phyloP scores from a whole-genome alignment of 2,329 filamentous ascomycete species.

The Diaporthe longicolla region DNA sequence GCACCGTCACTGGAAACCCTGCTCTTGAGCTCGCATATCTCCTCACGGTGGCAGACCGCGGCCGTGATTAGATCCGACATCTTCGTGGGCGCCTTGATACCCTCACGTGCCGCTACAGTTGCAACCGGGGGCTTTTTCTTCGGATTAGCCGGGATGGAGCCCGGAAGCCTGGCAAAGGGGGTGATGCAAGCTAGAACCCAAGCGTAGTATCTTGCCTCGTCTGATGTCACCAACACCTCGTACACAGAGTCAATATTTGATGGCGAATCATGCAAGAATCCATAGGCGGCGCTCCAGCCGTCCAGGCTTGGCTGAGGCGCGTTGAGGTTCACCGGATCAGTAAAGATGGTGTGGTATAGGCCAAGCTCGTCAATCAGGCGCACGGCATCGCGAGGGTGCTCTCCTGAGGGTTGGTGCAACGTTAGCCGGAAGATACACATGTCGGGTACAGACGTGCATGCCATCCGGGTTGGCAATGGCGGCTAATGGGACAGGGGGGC shows the following conservation, averaged over 20 bases:
- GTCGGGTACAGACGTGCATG: neutral
- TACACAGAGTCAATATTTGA: conserved; percentile 57
- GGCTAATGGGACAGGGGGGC: neutral
- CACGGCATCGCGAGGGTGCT: conserved; percentile 73
- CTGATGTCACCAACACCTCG: conserved; percentile 70
- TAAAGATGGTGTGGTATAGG: conserved; percentile 82
- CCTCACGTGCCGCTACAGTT: conserved; percentile 78
- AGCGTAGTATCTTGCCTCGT: conserved; percentile 77
- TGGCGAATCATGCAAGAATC: conserved; percentile 64
- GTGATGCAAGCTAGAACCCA: conserved; percentile 84
- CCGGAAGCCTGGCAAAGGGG: conserved; percentile 74
- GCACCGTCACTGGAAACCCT: conserved; percentile 62
- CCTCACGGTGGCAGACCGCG: conserved; percentile 71
- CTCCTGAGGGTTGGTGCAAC: conserved; percentile 56
- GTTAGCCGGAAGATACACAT: conserved; percentile 18
- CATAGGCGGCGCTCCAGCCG: conserved; percentile 75
- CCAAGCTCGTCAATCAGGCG: conserved; percentile 75
- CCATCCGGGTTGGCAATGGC: neutral
- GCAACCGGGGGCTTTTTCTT: conserved; percentile 66
- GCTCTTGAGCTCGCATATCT: conserved; percentile 75
- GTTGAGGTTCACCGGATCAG: conserved; percentile 71
- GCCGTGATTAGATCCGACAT: conserved; percentile 76
- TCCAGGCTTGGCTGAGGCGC: conserved; percentile 68
- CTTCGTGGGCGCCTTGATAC: conserved; percentile 85
- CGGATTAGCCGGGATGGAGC: conserved; percentile 49